Percentiles rank a stretch among this genome's conserved stretches.
phyloP scores from a whole-genome alignment of 2,329 filamentous ascomycete genomes.

The Colletotrichum gigasporum region DNA sequence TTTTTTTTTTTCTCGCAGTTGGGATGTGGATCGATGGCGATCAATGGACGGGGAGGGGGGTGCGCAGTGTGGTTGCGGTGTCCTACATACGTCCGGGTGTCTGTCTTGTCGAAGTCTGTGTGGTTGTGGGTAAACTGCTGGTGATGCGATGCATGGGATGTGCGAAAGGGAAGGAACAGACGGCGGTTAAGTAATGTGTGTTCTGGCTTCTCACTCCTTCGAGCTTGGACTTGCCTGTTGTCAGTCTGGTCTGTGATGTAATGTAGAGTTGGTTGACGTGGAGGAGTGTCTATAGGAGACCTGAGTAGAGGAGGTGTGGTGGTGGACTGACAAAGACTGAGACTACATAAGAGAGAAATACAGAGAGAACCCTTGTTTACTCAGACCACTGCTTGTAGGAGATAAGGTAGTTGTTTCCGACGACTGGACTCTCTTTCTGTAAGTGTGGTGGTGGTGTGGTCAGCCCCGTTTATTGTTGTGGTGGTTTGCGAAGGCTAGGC shows the following conservation, averaged over 20 bases:
- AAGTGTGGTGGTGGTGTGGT: not conserved
- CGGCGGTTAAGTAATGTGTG: slow-evolving; percentile 17
- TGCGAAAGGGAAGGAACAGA: slow-evolving; percentile 28
- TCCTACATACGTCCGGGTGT: not conserved
- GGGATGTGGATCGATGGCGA: not conserved
- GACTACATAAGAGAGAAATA: too few species aligned
- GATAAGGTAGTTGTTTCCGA: slow-evolving; percentile 4
- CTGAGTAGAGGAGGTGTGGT: too few species aligned
- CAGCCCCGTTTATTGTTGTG: slow-evolving; percentile 5
- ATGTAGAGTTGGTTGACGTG: too few species aligned
- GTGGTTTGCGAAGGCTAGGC: not conserved
- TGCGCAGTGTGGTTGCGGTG: not conserved
- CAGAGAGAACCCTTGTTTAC: slow-evolving; percentile 4
- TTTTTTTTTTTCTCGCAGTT: not conserved
- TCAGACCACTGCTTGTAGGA: not conserved
- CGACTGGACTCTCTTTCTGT: not conserved
- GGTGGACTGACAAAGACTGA: too few species aligned
- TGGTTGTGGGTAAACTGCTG: slow-evolving; percentile 11
- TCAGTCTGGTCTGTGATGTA: not conserved
- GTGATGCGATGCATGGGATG: slow-evolving; percentile 16
- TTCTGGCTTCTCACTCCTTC: too few species aligned
- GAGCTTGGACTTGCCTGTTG: slow-evolving; percentile 21
- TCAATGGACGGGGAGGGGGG: not conserved
- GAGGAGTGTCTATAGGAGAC: too few species aligned
- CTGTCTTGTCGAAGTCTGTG: slow-evolving; percentile 12